Base-by-base conservation (phyloP, 139 green algal species). In the Edaphochlamys debaryana region DNA sequence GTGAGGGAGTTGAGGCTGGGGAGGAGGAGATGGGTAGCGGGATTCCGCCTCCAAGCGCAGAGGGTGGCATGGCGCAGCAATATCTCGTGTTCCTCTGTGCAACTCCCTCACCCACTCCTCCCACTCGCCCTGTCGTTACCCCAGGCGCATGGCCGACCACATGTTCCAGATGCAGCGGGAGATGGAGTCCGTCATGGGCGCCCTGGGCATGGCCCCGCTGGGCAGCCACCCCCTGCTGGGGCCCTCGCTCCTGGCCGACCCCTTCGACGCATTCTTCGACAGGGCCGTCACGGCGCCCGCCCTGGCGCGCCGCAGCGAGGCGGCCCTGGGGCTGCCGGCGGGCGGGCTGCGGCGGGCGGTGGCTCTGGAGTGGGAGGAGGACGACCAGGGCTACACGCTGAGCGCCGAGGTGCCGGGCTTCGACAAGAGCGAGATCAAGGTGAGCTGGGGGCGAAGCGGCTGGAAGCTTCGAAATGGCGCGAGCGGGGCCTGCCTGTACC, bases 401-500 rank as follows among this genome's bases (percentile, higher is more conserved):
- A 62, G 34, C 11, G 79, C 79, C 9, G 79, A 85, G 68, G 79
- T 85, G 79, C 79, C 79, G 0, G 79, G 79, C 9, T 85, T 85
- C 20, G 56, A 85, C 40, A 85, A 85, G 67, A 62, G 30, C 38
- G 79, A 85, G 68, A 85, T 85, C 38, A 85, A 85, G 79, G 79
- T 79, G n/a, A 3, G 45, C 41, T 11, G 67, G 67, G 40, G 20
- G 27, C 19, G 40, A 40, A 36, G 69, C n/a, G 30, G 36, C 1
- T 22, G 11, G 5, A 38, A n/a, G 36, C 11, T 7, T 38, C 13
- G 32, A 15, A 41, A 11, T 67, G 32, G 32, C 38, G 23, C 9
- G 7, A 34, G 19, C 42, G 20, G 20, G 8, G 36, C 40, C 40
- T 8, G 20, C 22, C 15, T 60, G 5, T 60, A 37, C 40, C 19